phyloP scores from a whole-genome alignment of 495 filamentous ascomycete genomes.

The Penicillium longicatenatum region DNA sequence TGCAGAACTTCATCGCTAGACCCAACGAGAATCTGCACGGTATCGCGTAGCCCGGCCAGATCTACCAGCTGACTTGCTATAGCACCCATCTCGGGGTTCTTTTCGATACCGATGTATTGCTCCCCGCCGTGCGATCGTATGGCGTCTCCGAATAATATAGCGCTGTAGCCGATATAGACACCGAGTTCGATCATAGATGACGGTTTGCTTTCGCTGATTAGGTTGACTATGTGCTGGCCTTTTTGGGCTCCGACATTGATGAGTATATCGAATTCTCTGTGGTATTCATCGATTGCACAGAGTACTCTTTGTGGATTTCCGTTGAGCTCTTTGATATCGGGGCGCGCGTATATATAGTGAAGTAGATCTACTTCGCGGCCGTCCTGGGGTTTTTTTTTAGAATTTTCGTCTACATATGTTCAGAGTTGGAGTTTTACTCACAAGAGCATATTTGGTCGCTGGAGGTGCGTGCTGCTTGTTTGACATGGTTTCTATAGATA shows the following conservation, averaged over 20 bases:
- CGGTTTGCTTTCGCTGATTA: slow-evolving; percentile 63
- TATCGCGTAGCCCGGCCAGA: slow-evolving; percentile 61
- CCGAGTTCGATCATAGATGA: slow-evolving; percentile 70
- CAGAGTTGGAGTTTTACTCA: slow-evolving; percentile 36
- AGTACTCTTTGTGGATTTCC: slow-evolving; percentile 60
- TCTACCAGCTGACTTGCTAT: slow-evolving; percentile 59
- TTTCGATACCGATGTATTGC: slow-evolving; percentile 60
- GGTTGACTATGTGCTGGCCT: slow-evolving; percentile 57
- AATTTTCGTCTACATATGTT: slow-evolving; percentile 36
- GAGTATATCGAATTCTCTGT: slow-evolving; percentile 52
- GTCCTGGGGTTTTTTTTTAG: slow-evolving; percentile 41
- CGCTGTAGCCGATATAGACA: slow-evolving; percentile 74
- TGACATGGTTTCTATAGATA: slow-evolving; percentile 7
- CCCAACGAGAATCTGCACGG: slow-evolving; percentile 41
- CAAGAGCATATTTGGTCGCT: neutral
- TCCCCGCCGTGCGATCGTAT: slow-evolving; percentile 54
- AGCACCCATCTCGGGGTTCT: slow-evolving; percentile 62
- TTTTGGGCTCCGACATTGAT: slow-evolving; percentile 74
- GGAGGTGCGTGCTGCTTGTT: slow-evolving; percentile 8
- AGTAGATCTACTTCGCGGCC: slow-evolving; percentile 70
- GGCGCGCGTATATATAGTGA: slow-evolving; percentile 59
- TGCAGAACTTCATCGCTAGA: slow-evolving; percentile 22
- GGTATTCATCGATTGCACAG: slow-evolving; percentile 57
- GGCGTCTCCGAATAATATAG: slow-evolving; percentile 62
- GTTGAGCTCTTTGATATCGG: slow-evolving; percentile 53